Evolutionary conservation across 1,284 basidiomycete genomes (phyloP).

Genomic region (Puccinia novopanici): DNA sequence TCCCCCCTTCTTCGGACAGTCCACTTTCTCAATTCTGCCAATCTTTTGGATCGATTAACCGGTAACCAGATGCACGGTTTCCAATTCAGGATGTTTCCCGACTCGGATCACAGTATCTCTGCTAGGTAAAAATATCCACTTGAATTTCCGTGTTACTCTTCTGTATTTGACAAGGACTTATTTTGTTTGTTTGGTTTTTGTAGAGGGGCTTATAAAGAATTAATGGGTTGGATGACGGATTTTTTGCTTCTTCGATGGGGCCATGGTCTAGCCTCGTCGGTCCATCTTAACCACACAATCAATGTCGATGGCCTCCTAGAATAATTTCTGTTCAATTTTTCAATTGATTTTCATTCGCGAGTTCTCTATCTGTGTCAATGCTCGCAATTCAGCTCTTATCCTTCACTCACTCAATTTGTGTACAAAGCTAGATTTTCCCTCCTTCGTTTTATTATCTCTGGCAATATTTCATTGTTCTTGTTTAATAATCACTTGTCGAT

Average conservation of each 20-base stretch:
- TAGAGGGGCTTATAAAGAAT: conserved; percentile 75
- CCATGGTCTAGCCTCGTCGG: conserved; percentile 63
- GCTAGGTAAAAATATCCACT: conserved; percentile 55
- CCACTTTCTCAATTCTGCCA: conserved; percentile 86
- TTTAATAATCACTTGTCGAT: too few species aligned
- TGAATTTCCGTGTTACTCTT: neutral
- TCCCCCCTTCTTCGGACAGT: conserved; percentile 61
- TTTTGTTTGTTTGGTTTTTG: neutral
- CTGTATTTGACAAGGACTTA: neutral
- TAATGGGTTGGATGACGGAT: conserved; percentile 80
- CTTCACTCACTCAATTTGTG: too few species aligned
- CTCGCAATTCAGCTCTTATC: too few species aligned
- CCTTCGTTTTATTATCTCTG: too few species aligned
- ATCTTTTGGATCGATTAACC: conserved; percentile 87
- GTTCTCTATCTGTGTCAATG: too few species aligned
- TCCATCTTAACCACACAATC: neutral
- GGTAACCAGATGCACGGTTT: conserved; percentile 73
- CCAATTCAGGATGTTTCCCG: conserved; percentile 92
- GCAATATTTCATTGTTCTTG: too few species aligned
- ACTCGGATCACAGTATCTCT: conserved; percentile 64
- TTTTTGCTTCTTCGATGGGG: conserved; percentile 91
- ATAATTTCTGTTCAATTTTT: neutral
- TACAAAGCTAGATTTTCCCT: too few species aligned
- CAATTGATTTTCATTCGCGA: too few species aligned
- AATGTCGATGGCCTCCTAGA: conserved; percentile 11